Percentiles rank a stretch among this genome's conserved stretches.
Conservation (phyloP, 192 early-diverging fungal genomes). For the Podila minutissima region DNA sequence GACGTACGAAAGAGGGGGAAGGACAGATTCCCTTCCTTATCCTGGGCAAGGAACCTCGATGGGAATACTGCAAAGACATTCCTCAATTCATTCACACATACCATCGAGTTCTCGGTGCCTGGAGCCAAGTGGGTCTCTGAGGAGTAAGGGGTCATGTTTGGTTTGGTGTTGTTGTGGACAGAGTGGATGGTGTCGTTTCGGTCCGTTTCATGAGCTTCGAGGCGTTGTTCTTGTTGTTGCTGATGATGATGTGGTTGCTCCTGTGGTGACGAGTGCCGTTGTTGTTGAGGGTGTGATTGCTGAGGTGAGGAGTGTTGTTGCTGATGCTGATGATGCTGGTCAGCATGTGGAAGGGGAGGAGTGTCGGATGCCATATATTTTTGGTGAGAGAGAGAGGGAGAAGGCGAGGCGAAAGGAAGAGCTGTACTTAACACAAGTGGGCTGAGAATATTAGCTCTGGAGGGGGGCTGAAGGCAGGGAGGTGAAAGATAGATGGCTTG, state of each 20-base stretch:
- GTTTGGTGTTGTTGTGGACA: not conserved
- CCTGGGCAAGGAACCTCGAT: not conserved
- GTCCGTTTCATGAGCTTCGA: not conserved
- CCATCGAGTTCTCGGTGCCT: slow-evolving; percentile 1
- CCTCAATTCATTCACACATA: not conserved
- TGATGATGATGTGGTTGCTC: not conserved
- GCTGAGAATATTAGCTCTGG: not conserved
- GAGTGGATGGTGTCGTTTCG: not conserved
- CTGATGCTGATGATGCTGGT: slow-evolving; percentile 13
- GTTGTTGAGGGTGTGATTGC: not conserved
- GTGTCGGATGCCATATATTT: slow-evolving; percentile 41
- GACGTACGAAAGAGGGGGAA: too few species aligned
- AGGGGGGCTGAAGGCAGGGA: not conserved
- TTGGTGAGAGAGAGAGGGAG: not conserved
- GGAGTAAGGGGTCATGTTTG: not conserved
- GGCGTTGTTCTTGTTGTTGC: not conserved
- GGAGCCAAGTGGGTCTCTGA: not conserved
- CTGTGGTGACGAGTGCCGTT: not conserved
- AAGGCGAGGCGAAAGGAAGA: not conserved
- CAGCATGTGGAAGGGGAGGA: slow-evolving; percentile 19
- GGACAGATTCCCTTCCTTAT: too few species aligned
- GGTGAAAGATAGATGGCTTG: not conserved
- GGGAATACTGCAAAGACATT: not conserved
- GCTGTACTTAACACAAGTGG: not conserved
- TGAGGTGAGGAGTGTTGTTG: not conserved